Percentiles rank a stretch among this genome's conserved stretches.
Evolutionary conservation across 306 rosid genomes (phyloP).

Genomic region (Lotus japonicus): DNA sequence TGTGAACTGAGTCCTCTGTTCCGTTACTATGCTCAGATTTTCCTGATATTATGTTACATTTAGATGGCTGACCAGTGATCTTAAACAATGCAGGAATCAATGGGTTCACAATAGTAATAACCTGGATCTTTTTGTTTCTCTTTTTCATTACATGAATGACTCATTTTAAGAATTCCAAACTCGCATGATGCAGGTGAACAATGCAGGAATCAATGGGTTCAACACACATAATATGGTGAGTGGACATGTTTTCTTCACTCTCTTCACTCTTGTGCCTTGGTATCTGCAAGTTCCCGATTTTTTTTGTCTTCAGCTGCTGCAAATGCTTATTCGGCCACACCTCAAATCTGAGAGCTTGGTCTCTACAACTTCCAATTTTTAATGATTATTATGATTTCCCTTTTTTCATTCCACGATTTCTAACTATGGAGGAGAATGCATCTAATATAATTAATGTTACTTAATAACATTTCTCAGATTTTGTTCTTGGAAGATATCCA

Average conservation of each 20-base stretch:
- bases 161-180: neutral
- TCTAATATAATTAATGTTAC: too few relatives aligned
- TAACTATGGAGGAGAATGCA: too few relatives aligned
- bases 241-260: neutral
- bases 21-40: neutral
- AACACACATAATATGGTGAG: constrained; percentile 24
- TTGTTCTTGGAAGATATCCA: too few relatives aligned
- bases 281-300: too few relatives aligned
- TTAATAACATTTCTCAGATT: too few relatives aligned
- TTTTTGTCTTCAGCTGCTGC: too few relatives aligned
- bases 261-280: neutral
- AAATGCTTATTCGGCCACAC: too few relatives aligned
- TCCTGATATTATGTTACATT: neutral
- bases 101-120: neutral
- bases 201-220: constrained; percentile 45
- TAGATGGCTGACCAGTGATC: neutral
- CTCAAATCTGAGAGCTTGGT: too few relatives aligned
- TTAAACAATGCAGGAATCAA: neutral
- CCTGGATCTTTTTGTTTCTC: neutral
- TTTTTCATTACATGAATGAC: neutral
- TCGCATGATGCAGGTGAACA: constrained; percentile 41
- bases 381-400: too few relatives aligned
- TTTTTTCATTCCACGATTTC: too few relatives aligned
- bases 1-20: neutral
- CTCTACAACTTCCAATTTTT: too few relatives aligned